phyloP scores from a whole-genome alignment of 331 rosid genomes.

The Quercus lobata region DNA sequence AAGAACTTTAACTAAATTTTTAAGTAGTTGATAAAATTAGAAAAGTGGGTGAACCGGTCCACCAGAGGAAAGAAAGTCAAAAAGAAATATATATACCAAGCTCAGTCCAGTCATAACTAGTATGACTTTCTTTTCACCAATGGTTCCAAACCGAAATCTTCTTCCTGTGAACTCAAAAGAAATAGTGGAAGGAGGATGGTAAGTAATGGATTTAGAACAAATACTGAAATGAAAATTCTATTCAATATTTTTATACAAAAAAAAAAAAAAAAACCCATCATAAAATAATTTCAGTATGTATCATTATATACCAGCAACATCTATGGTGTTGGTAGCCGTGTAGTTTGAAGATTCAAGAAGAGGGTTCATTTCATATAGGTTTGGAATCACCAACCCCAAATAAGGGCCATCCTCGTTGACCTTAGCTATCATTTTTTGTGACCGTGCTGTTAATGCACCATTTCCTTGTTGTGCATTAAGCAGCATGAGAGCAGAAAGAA shows the following conservation, averaged over 20 bases:
- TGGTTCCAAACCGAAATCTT: conserved; percentile 57
- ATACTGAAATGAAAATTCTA: no score
- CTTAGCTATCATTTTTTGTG: conserved; percentile 19
- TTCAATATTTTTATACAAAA: no score
- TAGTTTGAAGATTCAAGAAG: conserved; percentile 46
- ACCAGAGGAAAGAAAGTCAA: no score
- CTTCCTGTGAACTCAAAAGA: not conserved
- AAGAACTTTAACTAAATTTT: no score
- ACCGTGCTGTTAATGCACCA: conserved; percentile 27
- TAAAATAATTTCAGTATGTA: no score
- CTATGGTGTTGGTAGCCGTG: conserved; percentile 8
- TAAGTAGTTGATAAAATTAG: no score
- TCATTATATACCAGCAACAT: no score
- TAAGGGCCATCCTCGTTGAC: conserved; percentile 46
- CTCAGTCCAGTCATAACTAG: conserved; percentile 53
- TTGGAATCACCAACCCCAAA: conserved; percentile 56
- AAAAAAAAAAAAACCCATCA: no score
- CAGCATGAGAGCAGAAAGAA: conserved; percentile 16
- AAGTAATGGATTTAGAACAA: no score
- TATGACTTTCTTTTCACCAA: conserved; percentile 37
- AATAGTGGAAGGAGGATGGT: not conserved
- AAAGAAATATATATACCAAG: conserved; percentile 13
- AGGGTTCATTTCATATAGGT: conserved; percentile 48
- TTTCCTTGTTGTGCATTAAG: conserved; percentile 21
- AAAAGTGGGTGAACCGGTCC: no score